Percentiles rank a stretch among this genome's conserved stretches.
Conservation (phyloP, 2,329 filamentous ascomycete genomes). For the Fusarium neocosmosporiellum region DNA sequence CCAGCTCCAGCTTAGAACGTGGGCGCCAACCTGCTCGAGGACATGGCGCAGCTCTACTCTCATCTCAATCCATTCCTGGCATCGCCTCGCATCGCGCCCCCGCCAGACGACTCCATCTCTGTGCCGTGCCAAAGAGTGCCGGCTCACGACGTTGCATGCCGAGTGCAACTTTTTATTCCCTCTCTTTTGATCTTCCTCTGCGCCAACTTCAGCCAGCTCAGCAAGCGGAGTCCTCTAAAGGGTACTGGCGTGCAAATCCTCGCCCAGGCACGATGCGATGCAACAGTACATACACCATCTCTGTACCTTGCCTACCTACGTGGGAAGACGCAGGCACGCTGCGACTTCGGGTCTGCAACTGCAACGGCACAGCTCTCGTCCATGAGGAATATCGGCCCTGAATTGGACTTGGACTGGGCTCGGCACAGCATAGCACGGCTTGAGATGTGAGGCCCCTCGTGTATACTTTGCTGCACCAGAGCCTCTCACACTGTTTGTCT, state of each 20-base stretch:
- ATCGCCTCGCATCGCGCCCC: conserved; percentile 25
- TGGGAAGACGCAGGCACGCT: conserved; percentile 29
- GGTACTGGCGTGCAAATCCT: conserved; percentile 1
- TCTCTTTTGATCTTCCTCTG: conserved; percentile 10
- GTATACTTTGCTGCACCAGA: background rate
- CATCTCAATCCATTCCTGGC: conserved; percentile 34
- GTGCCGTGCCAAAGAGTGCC: conserved; percentile 2
- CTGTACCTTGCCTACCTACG: conserved; percentile 1
- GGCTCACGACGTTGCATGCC: conserved; percentile 16
- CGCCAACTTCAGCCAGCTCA: conserved; percentile 41
- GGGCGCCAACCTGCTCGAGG: conserved; percentile 31
- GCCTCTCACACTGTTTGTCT: conserved; percentile 24
- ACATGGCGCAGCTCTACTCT: conserved; percentile 23
- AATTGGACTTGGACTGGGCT: background rate
- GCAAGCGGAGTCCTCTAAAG: conserved; percentile 32
- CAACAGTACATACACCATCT: conserved; percentile 10
- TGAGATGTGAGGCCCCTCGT: background rate
- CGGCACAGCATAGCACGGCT: background rate
- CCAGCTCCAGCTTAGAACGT: conserved; percentile 7
- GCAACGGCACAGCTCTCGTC: background rate
- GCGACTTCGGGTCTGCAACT: conserved; percentile 7
- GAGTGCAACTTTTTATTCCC: background rate
- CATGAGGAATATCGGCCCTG: conserved; percentile 13
- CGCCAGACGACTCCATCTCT: conserved; percentile 16
- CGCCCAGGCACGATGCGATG: conserved; percentile 16